A percentile compares a stretch with the other conserved stretches of the same genome.
These are phyloP conservation scores for Paraglomus occultum DNA, from an alignment of 192 early-diverging fungal genomes.

Conservation along the genomic window DNA sequence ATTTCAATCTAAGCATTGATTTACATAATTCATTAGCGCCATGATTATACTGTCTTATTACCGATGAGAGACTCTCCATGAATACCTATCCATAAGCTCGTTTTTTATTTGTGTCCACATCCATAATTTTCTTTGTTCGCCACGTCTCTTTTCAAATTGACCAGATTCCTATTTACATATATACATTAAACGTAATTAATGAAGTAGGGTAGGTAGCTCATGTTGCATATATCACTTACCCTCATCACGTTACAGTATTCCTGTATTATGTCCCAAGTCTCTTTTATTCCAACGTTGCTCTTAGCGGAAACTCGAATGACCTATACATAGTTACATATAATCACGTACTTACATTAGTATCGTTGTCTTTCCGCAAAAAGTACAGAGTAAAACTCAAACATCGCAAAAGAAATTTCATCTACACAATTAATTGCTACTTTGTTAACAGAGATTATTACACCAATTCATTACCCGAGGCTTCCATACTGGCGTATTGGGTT, in stretches of 20 bases:
- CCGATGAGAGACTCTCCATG: too few species aligned
- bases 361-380: too few species aligned
- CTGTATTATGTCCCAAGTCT: slow-evolving; percentile 61
- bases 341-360: too few species aligned
- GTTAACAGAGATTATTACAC: background rate
- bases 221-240: slow-evolving; percentile 38
- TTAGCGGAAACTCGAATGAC: slow-evolving; percentile 61
- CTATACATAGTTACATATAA: too few species aligned
- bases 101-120: slow-evolving; percentile 71
- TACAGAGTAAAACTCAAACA: slow-evolving; percentile 3
- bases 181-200: background rate
- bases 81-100: slow-evolving; percentile 58
- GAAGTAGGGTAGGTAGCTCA: too few species aligned
- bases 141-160: slow-evolving; percentile 45
- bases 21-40: background rate
- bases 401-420: background rate
- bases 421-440: background rate
- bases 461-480: slow-evolving; percentile 34
- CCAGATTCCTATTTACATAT: slow-evolving; percentile 34
- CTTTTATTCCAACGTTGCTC: slow-evolving; percentile 49
- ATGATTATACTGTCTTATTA: background rate
- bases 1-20: slow-evolving; percentile 35
- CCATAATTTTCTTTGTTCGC: slow-evolving; percentile 59
- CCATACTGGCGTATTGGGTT: slow-evolving; percentile 43
- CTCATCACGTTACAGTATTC: slow-evolving; percentile 52